phyloP scores from a whole-genome alignment of 1,284 basidiomycete species.

The Thelephora terrestris region DNA sequence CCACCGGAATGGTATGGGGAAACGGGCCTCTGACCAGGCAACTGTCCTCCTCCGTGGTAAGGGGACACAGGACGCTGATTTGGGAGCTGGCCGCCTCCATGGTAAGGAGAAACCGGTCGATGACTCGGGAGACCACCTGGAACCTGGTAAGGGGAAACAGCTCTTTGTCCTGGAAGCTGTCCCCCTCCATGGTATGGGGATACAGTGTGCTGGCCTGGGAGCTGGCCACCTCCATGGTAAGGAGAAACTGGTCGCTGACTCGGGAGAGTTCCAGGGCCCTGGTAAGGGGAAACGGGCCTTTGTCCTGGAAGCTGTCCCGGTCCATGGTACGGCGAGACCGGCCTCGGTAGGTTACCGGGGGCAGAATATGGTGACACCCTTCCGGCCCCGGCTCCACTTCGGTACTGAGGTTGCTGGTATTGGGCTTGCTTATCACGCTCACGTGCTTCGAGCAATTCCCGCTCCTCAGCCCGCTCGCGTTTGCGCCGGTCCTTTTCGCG shows the following conservation, averaged over 20 bases:
- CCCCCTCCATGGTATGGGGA: constrained; percentile 15
- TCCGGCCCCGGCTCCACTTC: not conserved
- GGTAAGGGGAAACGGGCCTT: constrained; percentile 7
- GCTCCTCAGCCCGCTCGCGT: constrained; percentile 36
- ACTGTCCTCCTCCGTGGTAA: constrained; percentile 9
- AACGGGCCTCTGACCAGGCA: constrained; percentile 10
- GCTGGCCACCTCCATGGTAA: constrained; percentile 5
- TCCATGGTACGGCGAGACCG: constrained; percentile 10
- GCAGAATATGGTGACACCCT: constrained; percentile 1
- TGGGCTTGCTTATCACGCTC: constrained; percentile 32
- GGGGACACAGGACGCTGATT: constrained; percentile 16
- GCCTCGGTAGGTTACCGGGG: not conserved
- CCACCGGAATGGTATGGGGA: constrained; percentile 8
- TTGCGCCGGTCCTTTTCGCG: constrained; percentile 35
- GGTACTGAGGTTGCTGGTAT: not conserved
- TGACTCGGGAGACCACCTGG: constrained; percentile 9
- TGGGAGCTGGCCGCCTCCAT: constrained; percentile 9
- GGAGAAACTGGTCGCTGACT: constrained; percentile 9
- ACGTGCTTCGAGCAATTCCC: constrained; percentile 40
- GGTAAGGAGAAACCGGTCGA: constrained; percentile 12
- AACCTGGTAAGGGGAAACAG: constrained; percentile 12
- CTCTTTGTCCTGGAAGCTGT: not conserved
- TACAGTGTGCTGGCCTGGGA: constrained; percentile 10
- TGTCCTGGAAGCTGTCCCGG: constrained; percentile 6
- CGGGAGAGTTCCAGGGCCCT: constrained; percentile 8